A percentile compares a stretch with the other conserved stretches of the same genome.
phyloP scores from a whole-genome alignment of 2,329 filamentous ascomycete genomes.

The Botrytis deweyae region DNA sequence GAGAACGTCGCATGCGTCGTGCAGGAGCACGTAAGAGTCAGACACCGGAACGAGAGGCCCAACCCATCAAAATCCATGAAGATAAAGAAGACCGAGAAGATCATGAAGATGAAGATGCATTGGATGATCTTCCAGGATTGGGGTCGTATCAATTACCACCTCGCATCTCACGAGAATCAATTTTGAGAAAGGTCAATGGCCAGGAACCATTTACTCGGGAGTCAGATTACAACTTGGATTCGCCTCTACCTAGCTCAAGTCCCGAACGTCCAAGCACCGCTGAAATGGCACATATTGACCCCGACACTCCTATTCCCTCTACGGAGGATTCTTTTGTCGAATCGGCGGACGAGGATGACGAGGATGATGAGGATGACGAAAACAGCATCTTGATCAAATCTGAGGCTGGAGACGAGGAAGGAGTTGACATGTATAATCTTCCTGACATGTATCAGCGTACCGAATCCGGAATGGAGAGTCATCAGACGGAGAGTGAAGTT shows the following conservation, averaged over 20 bases:
- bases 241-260: slow-evolving; percentile 57
- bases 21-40: slow-evolving; percentile 50
- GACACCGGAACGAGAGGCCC: slow-evolving; percentile 36
- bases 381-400: slow-evolving; percentile 64
- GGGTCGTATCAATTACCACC: slow-evolving; percentile 66
- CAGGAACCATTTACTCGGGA: slow-evolving; percentile 52
- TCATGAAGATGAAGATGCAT: slow-evolving; percentile 57
- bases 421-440: slow-evolving; percentile 65
- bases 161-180: slow-evolving; percentile 90
- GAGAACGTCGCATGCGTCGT: slow-evolving; percentile 67
- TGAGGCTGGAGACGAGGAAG: slow-evolving; percentile 54
- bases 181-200: slow-evolving; percentile 81
- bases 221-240: slow-evolving; percentile 64
- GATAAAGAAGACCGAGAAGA: slow-evolving; percentile 52
- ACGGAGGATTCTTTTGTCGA: slow-evolving; percentile 68
- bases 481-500: slow-evolving; percentile 9
- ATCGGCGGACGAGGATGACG: slow-evolving; percentile 45
- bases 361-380: slow-evolving; percentile 5
- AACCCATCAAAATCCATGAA: slow-evolving; percentile 46
- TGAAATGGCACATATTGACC: slow-evolving; percentile 61
- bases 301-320: slow-evolving; percentile 86
- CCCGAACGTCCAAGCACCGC: slow-evolving; percentile 48
- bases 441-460: slow-evolving; percentile 63
- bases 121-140: slow-evolving; percentile 59
- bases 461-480: slow-evolving; percentile 44